phyloP scores from a whole-genome alignment of 2,329 filamentous ascomycete species.

The Lojkania enalia region DNA sequence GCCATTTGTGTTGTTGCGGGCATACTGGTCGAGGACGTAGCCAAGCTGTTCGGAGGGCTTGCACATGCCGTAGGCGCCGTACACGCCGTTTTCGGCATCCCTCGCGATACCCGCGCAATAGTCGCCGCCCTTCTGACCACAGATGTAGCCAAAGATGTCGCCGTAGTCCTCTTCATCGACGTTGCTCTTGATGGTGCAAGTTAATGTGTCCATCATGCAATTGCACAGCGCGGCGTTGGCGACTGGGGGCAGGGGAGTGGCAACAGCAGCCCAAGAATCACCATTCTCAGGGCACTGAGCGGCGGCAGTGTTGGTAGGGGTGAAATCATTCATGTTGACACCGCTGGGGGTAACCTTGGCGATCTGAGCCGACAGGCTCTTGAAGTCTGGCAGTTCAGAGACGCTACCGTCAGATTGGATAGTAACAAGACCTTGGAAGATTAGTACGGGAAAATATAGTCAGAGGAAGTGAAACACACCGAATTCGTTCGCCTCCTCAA shows the following conservation, averaged over 20 bases:
- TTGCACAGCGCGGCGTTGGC: conserved; percentile 78
- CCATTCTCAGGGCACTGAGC: conserved; percentile 70
- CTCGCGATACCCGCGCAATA: conserved; percentile 70
- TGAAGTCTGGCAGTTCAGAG: conserved; percentile 61
- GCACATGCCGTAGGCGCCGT: conserved; percentile 81
- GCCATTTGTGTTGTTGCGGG: conserved; percentile 58
- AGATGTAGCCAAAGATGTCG: conserved; percentile 74
- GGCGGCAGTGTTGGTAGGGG: conserved; percentile 69
- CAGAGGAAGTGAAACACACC: conserved; percentile 55
- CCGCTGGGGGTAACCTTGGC: conserved; percentile 67
- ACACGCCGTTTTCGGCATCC: conserved; percentile 69
- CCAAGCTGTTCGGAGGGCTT: conserved; percentile 69
- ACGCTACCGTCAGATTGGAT: conserved; percentile 60
- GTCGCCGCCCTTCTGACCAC: conserved; percentile 56
- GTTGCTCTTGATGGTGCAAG: conserved; percentile 66
- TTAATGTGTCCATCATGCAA: conserved; percentile 79
- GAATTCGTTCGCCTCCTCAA: conserved; percentile 87
- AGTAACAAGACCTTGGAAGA: conserved; percentile 63
- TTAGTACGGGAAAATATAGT: neutral
- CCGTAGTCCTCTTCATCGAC: conserved; percentile 64
- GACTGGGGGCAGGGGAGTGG: conserved; percentile 72
- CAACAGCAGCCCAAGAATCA: conserved; percentile 68
- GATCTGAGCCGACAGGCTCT: conserved; percentile 70
- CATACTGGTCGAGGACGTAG: conserved; percentile 74
- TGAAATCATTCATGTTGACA: conserved; percentile 70